Percentiles rank a stretch among this genome's conserved stretches.
Evolutionary conservation across 768 basidiomycete genomes (phyloP).

Genomic region (Tricholoma matsutake): DNA sequence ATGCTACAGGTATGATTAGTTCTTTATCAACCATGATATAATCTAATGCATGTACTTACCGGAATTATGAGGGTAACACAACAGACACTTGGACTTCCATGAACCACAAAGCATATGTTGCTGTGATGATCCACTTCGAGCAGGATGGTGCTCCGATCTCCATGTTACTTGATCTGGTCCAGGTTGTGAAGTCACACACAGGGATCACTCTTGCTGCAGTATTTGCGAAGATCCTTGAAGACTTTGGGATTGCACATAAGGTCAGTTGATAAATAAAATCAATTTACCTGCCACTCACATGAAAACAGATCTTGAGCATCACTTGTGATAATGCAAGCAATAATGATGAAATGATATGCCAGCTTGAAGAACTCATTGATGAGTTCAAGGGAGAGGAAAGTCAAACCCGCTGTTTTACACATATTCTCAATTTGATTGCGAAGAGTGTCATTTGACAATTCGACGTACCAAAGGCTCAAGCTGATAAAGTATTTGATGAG

Average conservation of each 20-base stretch:
- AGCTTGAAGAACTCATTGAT: constrained; percentile 21
- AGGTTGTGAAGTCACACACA: constrained; percentile 29
- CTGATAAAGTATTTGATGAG: background rate
- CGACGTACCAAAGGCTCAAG: background rate
- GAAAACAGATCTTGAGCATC: constrained; percentile 26
- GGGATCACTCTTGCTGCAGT: constrained; percentile 26
- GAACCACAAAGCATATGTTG: too few species aligned
- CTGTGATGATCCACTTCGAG: too few species aligned
- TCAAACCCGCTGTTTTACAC: constrained; percentile 34
- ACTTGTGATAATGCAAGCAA: constrained; percentile 34
- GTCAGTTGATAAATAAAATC: constrained; percentile 12
- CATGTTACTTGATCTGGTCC: constrained; percentile 32
- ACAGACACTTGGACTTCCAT: constrained; percentile 28
- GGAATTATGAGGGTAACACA: constrained; percentile 22
- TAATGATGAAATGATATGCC: constrained; percentile 33
- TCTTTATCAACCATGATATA: too few species aligned
- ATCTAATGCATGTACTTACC: constrained; percentile 31
- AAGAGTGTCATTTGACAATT: constrained; percentile 22
- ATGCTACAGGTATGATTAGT: constrained; percentile 26
- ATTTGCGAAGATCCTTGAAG: constrained; percentile 25
- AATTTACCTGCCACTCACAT: constrained; percentile 24
- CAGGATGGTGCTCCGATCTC: too few species aligned
- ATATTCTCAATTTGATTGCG: constrained; percentile 35
- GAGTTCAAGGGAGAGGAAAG: too few species aligned
- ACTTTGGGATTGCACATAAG: constrained; percentile 33